phyloP scores from a whole-genome alignment of 2,329 filamentous ascomycete species.

The Calonectria leucothoes region DNA sequence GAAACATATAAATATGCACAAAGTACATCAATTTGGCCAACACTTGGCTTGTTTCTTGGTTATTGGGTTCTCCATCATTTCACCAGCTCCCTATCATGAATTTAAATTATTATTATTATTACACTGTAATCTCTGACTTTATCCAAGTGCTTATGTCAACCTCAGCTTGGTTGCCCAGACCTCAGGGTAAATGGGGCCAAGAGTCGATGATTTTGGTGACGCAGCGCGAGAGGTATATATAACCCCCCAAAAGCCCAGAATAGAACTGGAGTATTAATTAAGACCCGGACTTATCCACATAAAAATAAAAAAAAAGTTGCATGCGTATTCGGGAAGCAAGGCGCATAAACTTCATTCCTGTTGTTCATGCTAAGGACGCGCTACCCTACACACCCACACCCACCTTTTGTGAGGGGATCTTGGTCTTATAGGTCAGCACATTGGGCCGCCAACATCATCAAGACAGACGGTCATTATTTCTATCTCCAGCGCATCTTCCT shows the following conservation, averaged over 20 bases:
- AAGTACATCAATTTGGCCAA: neutral
- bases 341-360: neutral
- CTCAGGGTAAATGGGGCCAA: neutral
- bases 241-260: neutral
- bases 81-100: neutral
- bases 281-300: neutral
- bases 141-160: neutral
- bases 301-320: too few relatives aligned
- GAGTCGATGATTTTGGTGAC: neutral
- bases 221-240: neutral
- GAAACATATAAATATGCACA: neutral
- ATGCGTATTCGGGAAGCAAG: neutral
- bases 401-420: neutral
- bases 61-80: neutral
- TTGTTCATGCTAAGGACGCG: neutral
- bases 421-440: neutral
- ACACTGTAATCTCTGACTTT: neutral
- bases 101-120: too few relatives aligned
- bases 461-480: neutral
- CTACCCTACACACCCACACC: neutral
- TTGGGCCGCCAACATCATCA: constrained; percentile 6
- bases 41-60: neutral
- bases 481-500: neutral
- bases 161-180: neutral
- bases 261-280: neutral